These are phyloP conservation scores for Chrysanthemum lavandulifolium DNA, from an alignment of 129 eudicot species.

Conservation along the genomic window DNA sequence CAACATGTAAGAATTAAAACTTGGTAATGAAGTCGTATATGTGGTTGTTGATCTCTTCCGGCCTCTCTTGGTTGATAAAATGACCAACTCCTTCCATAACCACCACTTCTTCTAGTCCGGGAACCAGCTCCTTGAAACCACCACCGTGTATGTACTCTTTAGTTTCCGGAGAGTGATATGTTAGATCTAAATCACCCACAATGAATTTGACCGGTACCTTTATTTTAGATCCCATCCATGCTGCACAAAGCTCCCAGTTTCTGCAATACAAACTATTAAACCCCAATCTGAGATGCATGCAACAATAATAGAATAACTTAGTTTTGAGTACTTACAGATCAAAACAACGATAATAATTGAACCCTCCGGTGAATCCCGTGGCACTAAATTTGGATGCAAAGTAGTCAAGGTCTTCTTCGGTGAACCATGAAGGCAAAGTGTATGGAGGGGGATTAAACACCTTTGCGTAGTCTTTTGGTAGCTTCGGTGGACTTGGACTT, in stretches of 20 bases:
- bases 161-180: slow-evolving; percentile 55
- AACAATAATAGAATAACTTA: background rate
- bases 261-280: slow-evolving; percentile 29
- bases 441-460: slow-evolving; percentile 36
- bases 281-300: background rate
- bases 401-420: slow-evolving; percentile 64
- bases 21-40: slow-evolving; percentile 65
- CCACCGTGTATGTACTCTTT: slow-evolving; percentile 56
- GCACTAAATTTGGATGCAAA: slow-evolving; percentile 58
- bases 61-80: slow-evolving; percentile 72
- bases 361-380: slow-evolving; percentile 5
- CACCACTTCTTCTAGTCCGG: slow-evolving; percentile 57
- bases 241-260: slow-evolving; percentile 74
- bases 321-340: slow-evolving; percentile 7
- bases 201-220: slow-evolving; percentile 68
- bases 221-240: slow-evolving; percentile 66
- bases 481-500: slow-evolving; percentile 42
- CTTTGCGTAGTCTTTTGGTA: slow-evolving; percentile 47
- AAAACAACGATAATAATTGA: slow-evolving; percentile 12
- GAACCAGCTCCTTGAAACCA: slow-evolving; percentile 55
- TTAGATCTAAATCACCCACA: slow-evolving; percentile 68
- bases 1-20: slow-evolving; percentile 19
- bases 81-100: slow-evolving; percentile 82
- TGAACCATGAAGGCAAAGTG: slow-evolving; percentile 64
- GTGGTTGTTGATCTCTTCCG: slow-evolving; percentile 58